These are phyloP conservation scores for Lactuca sativa DNA, from an alignment of 129 eudicot genomes.

Conservation along the genomic window DNA sequence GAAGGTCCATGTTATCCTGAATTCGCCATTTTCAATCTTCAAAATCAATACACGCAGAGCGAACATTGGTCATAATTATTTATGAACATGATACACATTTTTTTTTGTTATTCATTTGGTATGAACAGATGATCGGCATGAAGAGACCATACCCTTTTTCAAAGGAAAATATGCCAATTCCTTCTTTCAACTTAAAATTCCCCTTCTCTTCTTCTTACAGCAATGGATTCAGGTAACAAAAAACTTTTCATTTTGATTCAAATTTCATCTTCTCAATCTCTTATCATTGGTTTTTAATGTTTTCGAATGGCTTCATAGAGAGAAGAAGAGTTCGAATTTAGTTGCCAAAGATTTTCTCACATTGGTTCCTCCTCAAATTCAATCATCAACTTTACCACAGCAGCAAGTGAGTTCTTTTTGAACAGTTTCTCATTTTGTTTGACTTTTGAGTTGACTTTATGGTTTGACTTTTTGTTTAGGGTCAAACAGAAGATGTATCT, in stretches of 20 bases:
- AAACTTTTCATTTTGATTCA: constrained; percentile 4
- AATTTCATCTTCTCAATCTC: neutral
- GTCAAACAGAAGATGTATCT: constrained; percentile 22
- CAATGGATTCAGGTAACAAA: constrained; percentile 47
- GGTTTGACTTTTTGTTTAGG: constrained; percentile 40
- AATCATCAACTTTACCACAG: constrained; percentile 12
- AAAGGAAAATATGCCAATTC: constrained; percentile 51
- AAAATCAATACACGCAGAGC: neutral
- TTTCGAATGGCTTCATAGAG: constrained; percentile 39
- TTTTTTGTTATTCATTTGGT: constrained; percentile 1
- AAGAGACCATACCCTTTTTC: constrained; percentile 70
- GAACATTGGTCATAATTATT: neutral
- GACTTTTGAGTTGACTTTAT: neutral
- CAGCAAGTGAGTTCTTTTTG: constrained; percentile 40
- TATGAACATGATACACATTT: neutral
- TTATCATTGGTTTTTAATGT: neutral
- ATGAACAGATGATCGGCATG: constrained; percentile 60
- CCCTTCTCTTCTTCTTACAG: constrained; percentile 42
- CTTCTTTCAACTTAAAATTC: constrained; percentile 46
- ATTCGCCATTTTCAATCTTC: constrained; percentile 1
- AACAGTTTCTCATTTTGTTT: neutral
- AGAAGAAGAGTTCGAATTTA: constrained; percentile 40
- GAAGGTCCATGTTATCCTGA: constrained; percentile 35
- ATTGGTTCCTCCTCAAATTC: constrained; percentile 53
- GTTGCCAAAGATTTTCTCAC: constrained; percentile 69